Evolutionary conservation across 768 basidiomycete genomes (phyloP), one percentile per base, ranked within the genome.

Genomic region (Leccinellum rugosiceps): DNA sequence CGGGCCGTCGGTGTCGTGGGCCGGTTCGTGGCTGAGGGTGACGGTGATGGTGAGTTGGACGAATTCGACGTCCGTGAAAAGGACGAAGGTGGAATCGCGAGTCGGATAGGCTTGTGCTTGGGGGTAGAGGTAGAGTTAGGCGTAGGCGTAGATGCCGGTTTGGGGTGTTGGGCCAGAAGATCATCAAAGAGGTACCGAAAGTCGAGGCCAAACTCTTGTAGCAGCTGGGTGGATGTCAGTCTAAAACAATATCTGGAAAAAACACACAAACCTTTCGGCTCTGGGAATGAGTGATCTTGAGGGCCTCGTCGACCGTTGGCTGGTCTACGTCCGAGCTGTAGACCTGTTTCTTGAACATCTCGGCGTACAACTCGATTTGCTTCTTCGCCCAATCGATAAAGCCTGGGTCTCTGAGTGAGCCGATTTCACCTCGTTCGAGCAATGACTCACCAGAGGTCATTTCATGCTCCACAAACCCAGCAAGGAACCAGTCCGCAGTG

Each of bases 401-500:
- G 10, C 88, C 97, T 98, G 63, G 15, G 30, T 50, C n/a, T 46
- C 41, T 46, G 34, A 4, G 9, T 47, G 14, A 47, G 46, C 15
- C 14, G 6, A 3, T 47, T 26, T 25, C 21, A 4, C 9, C 25
- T 26, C 4, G 25, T 26, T 47, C 46, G 7, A 28, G 13, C 6
- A n/a, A 26, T 5, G 46, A 47, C 46, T 47, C 25, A 17, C 46
- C 46, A 28, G 93, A 95, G 0, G 96, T 89, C 60, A 92, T 91
- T 62, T 94, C 87, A 68, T 97, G 94, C 72, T 98, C 97, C 72
- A 88, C 91, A 74, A 97, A 99, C 56, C 93, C 94, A 1, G 89
- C 87, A 63, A 98, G 77, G 72, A 92, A 99, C 97, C 97, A 99
- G 74, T 99, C 96, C 14, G 92, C 92, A 1, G 95, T 97, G 68